These are phyloP conservation scores for Plantago elongata DNA, from an alignment of 257 asterid species.

Conservation along the genomic window DNA sequence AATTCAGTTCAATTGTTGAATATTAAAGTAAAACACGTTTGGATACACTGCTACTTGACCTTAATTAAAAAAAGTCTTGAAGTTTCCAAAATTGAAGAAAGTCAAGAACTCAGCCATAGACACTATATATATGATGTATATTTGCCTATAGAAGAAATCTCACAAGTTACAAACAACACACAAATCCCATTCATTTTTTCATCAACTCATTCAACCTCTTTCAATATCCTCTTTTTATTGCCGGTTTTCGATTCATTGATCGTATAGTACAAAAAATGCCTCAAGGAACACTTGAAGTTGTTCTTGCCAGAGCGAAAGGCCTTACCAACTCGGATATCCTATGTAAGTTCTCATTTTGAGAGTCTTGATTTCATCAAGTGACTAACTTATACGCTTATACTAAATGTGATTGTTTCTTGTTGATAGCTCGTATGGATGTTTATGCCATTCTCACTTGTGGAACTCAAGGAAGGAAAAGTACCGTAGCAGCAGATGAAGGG, in stretches of 20 bases:
- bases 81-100: no score
- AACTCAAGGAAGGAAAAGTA: constrained; percentile 75
- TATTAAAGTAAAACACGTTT: no score
- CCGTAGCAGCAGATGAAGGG: constrained; percentile 35
- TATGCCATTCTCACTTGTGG: constrained; percentile 53
- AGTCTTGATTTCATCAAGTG: not conserved
- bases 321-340: constrained; percentile 53
- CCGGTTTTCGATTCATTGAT: constrained; percentile 9
- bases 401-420: constrained; percentile 2
- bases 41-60: no score
- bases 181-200: no score
- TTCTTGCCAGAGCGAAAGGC: constrained; percentile 71
- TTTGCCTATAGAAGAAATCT: no score
- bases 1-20: no score
- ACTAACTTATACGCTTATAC: no score
- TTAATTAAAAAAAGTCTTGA: no score
- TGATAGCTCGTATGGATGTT: constrained; percentile 62
- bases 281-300: constrained; percentile 74
- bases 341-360: constrained; percentile 28
- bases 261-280: constrained; percentile 35
- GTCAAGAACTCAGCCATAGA: no score
- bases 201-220: not conserved
- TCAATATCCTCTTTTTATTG: not conserved
- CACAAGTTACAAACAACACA: no score
- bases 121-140: no score